Conservation (phyloP, 257 asterid genomes). For the Gentiana macrophylla region DNA sequence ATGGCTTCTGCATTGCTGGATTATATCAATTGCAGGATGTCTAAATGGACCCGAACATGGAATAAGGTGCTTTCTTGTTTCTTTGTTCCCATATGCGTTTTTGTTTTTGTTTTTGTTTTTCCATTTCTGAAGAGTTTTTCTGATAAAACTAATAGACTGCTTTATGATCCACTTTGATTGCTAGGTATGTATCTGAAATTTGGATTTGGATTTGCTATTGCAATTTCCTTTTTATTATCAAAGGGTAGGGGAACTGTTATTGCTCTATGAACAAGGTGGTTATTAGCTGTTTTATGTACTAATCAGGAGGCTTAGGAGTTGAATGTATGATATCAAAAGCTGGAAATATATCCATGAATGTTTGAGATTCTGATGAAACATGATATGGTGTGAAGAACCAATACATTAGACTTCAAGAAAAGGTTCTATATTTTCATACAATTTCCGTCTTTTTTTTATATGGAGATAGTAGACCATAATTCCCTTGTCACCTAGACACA, state of each 20-base stretch:
- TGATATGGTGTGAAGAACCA: conserved; percentile 18
- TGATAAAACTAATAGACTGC: too few relatives aligned
- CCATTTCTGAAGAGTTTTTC: too few relatives aligned
- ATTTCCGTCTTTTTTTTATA: background rate
- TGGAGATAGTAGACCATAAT: background rate
- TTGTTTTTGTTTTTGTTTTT: too few relatives aligned
- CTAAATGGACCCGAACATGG: conserved; percentile 22
- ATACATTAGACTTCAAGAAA: conserved; percentile 1
- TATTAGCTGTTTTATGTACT: background rate
- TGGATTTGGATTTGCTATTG: too few relatives aligned
- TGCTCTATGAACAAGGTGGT: background rate
- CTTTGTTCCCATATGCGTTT: too few relatives aligned
- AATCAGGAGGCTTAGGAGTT: conserved; percentile 14
- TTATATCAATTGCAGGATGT: conserved; percentile 4
- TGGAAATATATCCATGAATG: conserved; percentile 6
- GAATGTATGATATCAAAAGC: conserved; percentile 6
- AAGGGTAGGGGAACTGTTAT: background rate
- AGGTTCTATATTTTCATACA: background rate
- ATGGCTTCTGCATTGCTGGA: conserved; percentile 3
- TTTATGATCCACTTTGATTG: too few relatives aligned
- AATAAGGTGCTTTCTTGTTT: conserved; percentile 11
- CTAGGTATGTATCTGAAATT: too few relatives aligned
- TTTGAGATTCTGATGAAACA: conserved; percentile 5
- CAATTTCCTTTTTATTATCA: too few relatives aligned
- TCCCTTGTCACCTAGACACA: background rate